Evolutionary conservation across 1,139 yeast genomes (phyloP), one percentile per base, ranked within the genome.

Genomic region (Candida smagusa): DNA sequence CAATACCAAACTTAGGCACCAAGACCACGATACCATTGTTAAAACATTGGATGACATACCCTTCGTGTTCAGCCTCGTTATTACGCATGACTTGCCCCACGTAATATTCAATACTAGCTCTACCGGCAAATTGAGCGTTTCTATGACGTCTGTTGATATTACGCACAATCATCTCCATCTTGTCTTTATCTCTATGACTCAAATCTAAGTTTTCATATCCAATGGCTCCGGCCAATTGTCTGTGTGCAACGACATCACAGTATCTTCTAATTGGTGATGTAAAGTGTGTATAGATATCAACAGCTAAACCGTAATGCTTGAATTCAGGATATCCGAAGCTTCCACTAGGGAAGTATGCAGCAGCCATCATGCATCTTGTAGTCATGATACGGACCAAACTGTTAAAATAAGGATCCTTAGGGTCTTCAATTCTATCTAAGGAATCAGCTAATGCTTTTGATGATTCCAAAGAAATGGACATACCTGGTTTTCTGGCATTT

Each of bases 301-400:
- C 90, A 1, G 99, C 99, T 43, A 94, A 74, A 58, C 99, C 99
- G 62, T 94, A 94, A 71, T 94, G 99, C 44, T 83, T 81, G 66
- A 88, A 94, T 48, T 94, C 98, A n/a, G 95, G 81, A 54, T 87
- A 87, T 6, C 95, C 87, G 53, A 74, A 87, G 11, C 85, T 79
- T n/a, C 99, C 98, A 0, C 96, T 79, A 6, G 95, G 82, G 69
- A 94, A 94, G 59, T 94, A 94, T 55, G 92, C 97, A 2, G 99
- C 99, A 2, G 98, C 96, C 85, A 89, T 87, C 98, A 94, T 94
- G 65, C 98, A 92, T 55, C 99, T 77, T 0, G 99, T 94, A 6
- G 97, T 94, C 96, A 92, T 85, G 47, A 94, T 92, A 63, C 99
- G 83, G 7, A 92, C 75, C 52, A 94, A 72, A 0, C 97, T 92